phyloP scores from a whole-genome alignment of 1,284 basidiomycete genomes.

The Flammula alnicola region DNA sequence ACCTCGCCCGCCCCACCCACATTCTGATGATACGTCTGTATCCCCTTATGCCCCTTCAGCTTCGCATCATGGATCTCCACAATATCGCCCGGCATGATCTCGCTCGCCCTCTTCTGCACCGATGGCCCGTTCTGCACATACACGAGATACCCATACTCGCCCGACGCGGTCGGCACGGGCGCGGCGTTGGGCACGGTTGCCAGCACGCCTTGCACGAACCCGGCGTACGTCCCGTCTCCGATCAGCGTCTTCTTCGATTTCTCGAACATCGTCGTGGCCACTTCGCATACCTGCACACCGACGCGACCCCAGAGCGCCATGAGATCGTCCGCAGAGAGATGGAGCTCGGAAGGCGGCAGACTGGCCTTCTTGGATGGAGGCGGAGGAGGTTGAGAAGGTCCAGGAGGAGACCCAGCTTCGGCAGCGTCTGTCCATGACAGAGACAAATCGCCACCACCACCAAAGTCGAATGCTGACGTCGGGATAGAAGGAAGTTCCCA shows the following conservation, averaged over 20 bases:
- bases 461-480: constrained; percentile 42
- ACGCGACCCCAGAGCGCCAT: constrained; percentile 72
- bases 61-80: constrained; percentile 77
- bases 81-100: constrained; percentile 87
- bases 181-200: constrained; percentile 61
- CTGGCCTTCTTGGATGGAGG: constrained; percentile 15
- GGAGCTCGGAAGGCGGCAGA: constrained; percentile 29
- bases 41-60: constrained; percentile 87
- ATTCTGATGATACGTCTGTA: constrained; percentile 73
- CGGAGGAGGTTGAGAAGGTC: constrained; percentile 25
- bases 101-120: constrained; percentile 75
- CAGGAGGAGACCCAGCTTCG: constrained; percentile 18
- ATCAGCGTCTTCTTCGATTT: constrained; percentile 77
- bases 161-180: constrained; percentile 29
- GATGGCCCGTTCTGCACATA: constrained; percentile 72
- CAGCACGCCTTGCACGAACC: constrained; percentile 75
- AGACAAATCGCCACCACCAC: constrained; percentile 40
- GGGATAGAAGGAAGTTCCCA: constrained; percentile 62
- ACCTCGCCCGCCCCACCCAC: constrained; percentile 58
- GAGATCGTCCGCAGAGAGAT: constrained; percentile 64
- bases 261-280: constrained; percentile 69
- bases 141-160: constrained; percentile 72
- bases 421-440: constrained; percentile 44
- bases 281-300: constrained; percentile 75
- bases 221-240: constrained; percentile 82